Conservation (phyloP, 768 basidiomycete species). For the Agrocybe chaxingu region DNA sequence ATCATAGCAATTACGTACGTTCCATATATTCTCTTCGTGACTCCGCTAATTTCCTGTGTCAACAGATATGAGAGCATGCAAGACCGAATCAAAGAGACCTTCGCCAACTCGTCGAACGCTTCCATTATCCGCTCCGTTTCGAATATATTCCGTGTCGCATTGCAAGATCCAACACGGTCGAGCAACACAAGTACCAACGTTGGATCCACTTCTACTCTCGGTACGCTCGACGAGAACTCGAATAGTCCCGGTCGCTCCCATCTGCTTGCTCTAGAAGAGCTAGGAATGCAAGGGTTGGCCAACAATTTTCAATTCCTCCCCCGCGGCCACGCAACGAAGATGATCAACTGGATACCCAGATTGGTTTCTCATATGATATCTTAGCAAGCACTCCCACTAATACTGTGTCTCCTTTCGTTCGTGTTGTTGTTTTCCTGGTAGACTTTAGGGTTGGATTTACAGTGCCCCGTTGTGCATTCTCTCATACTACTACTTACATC, state of each 20-base stretch:
- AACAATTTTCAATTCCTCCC: conserved; percentile 70
- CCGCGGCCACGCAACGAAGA: conserved; percentile 53
- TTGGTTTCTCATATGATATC: conserved; percentile 34
- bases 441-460: not conserved
- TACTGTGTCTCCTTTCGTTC: not conserved
- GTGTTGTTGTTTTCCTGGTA: conserved; percentile 1
- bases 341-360: conserved; percentile 73
- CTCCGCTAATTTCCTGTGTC: conserved; percentile 6
- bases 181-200: conserved; percentile 30
- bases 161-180: conserved; percentile 46
- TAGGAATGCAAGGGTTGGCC: conserved; percentile 73
- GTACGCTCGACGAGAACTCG: conserved; percentile 54
- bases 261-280: conserved; percentile 60
- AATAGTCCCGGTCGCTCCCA: conserved; percentile 51
- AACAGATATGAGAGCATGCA: conserved; percentile 72
- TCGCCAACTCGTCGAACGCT: conserved; percentile 70
- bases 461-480: no score
- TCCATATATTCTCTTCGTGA: not conserved
- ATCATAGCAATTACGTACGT: conserved; percentile 71
- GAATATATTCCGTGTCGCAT: conserved; percentile 69
- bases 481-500: not conserved
- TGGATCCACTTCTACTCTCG: conserved; percentile 63
- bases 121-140: conserved; percentile 68
- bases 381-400: conserved; percentile 5
- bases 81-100: conserved; percentile 70